These are phyloP conservation scores for Extremus antarcticus DNA, from an alignment of 495 filamentous ascomycete species.

Conservation along the genomic window DNA sequence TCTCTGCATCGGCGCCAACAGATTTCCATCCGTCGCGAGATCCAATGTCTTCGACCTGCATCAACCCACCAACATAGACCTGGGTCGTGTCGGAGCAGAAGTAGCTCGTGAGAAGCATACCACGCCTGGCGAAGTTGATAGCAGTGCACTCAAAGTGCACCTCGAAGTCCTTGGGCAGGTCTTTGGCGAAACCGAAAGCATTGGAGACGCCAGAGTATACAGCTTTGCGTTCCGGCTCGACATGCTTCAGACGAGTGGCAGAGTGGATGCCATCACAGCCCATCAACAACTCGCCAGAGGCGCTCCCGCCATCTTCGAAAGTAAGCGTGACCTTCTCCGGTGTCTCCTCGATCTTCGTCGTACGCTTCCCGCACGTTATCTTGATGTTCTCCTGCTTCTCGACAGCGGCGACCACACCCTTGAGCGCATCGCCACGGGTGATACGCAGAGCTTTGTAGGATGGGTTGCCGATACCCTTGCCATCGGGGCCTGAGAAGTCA, in stretches of 20 bases:
- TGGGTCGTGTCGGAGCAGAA: slow-evolving; percentile 35
- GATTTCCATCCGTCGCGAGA: slow-evolving; percentile 41
- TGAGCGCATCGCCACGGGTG: slow-evolving; percentile 23
- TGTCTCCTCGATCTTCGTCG: slow-evolving; percentile 34
- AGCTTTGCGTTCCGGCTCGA: slow-evolving; percentile 39
- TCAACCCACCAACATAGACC: slow-evolving; percentile 46
- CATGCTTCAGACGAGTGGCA: slow-evolving; percentile 39
- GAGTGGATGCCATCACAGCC: slow-evolving; percentile 59
- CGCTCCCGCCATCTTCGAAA: slow-evolving; percentile 41
- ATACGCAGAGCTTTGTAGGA: slow-evolving; percentile 27
- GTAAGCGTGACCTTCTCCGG: slow-evolving; percentile 34
- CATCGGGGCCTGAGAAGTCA: slow-evolving; percentile 23
- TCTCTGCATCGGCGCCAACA: slow-evolving; percentile 31
- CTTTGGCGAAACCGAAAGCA: slow-evolving; percentile 42
- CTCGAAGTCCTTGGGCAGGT: slow-evolving; percentile 25
- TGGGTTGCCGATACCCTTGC: slow-evolving; percentile 24
- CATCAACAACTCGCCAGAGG: slow-evolving; percentile 42
- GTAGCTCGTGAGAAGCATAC: slow-evolving; percentile 43
- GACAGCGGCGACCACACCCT: slow-evolving; percentile 37
- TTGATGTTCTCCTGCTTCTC: slow-evolving; percentile 24
- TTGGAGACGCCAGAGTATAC: slow-evolving; percentile 44
- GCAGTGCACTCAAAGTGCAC: slow-evolving; percentile 40
- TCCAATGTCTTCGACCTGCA: slow-evolving; percentile 40
- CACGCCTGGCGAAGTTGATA: slow-evolving; percentile 43
- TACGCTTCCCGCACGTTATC: slow-evolving; percentile 29